Conservation (phyloP, 169 alveolate species). For the Amoebophrya sp. region DNA sequence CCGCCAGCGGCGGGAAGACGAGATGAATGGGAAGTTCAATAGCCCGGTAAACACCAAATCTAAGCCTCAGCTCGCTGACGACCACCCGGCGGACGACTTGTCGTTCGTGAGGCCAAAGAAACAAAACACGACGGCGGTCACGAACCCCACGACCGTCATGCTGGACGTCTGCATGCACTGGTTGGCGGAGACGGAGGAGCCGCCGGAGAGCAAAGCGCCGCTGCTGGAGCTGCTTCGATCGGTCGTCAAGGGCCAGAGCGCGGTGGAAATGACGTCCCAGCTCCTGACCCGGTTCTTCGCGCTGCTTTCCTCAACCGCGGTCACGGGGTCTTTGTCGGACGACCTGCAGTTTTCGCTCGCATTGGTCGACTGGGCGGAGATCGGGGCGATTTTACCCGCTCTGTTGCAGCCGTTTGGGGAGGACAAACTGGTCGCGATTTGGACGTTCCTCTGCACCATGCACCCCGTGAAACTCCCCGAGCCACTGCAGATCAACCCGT, state of each 20-base stretch:
- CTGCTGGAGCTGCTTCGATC: background rate
- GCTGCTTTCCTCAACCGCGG: background rate
- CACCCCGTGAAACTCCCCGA: background rate
- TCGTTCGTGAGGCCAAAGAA: too few species aligned
- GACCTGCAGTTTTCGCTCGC: background rate
- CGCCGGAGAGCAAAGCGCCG: background rate
- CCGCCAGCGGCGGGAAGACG: too few species aligned
- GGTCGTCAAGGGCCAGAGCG: background rate
- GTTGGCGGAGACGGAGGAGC: background rate
- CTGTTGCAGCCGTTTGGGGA: background rate
- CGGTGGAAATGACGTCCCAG: background rate
- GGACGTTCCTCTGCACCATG: background rate
- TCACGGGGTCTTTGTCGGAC: background rate
- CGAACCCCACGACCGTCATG: background rate
- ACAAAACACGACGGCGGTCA: too few species aligned
- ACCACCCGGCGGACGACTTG: too few species aligned
- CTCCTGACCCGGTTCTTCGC: background rate
- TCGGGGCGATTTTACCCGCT: background rate
- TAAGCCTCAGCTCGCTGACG: too few species aligned
- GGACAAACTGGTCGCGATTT: background rate
- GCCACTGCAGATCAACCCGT: background rate
- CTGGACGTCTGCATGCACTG: background rate
- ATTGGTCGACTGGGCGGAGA: background rate
- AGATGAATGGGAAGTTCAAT: too few species aligned
- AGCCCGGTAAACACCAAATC: too few species aligned